A percentile compares a stretch with the other conserved stretches of the same genome.
phyloP scores from a whole-genome alignment of 2,329 filamentous ascomycete genomes.

The Diaporthe sp. region DNA sequence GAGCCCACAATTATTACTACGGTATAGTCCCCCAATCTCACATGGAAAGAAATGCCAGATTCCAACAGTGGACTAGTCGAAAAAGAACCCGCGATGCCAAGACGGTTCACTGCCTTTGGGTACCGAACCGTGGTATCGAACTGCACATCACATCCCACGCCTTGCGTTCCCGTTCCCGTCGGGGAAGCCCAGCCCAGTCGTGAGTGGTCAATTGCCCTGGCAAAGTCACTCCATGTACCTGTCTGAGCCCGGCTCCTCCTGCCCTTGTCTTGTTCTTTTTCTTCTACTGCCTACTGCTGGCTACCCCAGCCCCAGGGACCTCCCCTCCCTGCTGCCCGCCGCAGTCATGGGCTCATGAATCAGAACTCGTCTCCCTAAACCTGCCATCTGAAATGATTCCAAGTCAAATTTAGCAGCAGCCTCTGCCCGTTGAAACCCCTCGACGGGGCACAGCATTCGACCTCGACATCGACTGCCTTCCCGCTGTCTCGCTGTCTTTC shows the following conservation, averaged over 20 bases:
- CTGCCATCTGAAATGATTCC: constrained; percentile 22
- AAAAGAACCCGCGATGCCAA: background rate
- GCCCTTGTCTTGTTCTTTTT: background rate
- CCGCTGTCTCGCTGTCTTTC: background rate
- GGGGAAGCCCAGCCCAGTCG: background rate
- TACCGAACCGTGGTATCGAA: constrained; percentile 23
- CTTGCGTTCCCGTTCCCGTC: constrained; percentile 6
- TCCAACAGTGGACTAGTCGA: background rate
- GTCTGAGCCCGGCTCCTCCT: background rate
- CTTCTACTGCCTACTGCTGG: background rate
- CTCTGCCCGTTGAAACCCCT: constrained; percentile 12
- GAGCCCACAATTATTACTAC: background rate
- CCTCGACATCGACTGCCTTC: background rate
- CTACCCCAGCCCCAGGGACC: constrained; percentile 7
- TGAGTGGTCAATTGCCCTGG: constrained; percentile 5
- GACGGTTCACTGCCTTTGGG: background rate
- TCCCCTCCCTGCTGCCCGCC: background rate
- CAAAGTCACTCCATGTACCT: constrained; percentile 13
- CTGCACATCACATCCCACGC: constrained; percentile 21
- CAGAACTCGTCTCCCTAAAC: constrained; percentile 17
- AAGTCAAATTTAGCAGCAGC: constrained; percentile 21
- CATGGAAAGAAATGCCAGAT: background rate
- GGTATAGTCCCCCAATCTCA: background rate
- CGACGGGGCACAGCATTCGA: background rate
- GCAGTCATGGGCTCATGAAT: constrained; percentile 12